Conservation (phyloP, 106 monocot genomes). For the Allium sativum region DNA sequence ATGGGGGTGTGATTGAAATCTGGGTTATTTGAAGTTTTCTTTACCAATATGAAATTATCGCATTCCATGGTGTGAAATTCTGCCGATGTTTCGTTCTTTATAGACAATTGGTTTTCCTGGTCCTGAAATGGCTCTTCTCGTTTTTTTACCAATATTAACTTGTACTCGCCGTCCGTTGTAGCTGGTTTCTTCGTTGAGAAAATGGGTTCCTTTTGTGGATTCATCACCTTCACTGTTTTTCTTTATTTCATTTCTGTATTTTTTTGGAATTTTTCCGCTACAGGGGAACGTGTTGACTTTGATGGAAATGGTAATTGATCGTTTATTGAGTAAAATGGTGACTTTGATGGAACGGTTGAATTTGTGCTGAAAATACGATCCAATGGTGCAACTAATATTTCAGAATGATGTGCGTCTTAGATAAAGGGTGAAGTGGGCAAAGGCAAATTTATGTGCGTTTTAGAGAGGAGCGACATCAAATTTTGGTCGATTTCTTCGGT, state of each 20-base stretch:
- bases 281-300: constrained; percentile 61
- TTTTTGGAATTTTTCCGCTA: constrained; percentile 77
- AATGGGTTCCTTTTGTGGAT: constrained; percentile 94
- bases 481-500: too few relatives aligned
- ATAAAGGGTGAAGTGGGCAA: too few relatives aligned
- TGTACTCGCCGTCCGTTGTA: constrained; percentile 27
- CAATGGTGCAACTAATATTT: too few relatives aligned
- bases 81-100: constrained; percentile 3
- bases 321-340: background rate
- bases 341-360: background rate
- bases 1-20: too few relatives aligned
- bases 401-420: too few relatives aligned
- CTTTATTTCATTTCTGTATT: constrained; percentile 53
- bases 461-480: too few relatives aligned
- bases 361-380: too few relatives aligned
- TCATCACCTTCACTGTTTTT: constrained; percentile 71
- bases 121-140: constrained; percentile 70
- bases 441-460: too few relatives aligned
- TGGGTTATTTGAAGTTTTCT: too few relatives aligned
- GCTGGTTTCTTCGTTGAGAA: constrained; percentile 81
- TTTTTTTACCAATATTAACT: constrained; percentile 33
- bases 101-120: constrained; percentile 90
- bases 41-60: too few relatives aligned
- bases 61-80: too few relatives aligned
- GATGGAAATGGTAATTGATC: constrained; percentile 12